These are phyloP conservation scores for Termitomyces sp. DNA, from an alignment of 768 basidiomycete genomes.

Conservation along the genomic window DNA sequence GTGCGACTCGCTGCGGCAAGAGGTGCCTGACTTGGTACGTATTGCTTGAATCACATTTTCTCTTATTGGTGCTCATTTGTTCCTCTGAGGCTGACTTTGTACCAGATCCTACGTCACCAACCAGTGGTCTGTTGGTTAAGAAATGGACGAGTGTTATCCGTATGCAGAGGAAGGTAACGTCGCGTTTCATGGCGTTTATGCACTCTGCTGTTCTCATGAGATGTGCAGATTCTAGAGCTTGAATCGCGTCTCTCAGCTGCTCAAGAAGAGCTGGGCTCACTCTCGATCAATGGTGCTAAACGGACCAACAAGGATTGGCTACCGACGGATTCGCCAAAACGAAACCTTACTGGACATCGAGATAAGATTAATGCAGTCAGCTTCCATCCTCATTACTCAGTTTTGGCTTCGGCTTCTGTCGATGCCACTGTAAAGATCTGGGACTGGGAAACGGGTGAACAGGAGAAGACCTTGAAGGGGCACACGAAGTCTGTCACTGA, in stretches of 20 bases:
- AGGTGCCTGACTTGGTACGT: slow-evolving; percentile 19
- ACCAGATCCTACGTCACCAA: slow-evolving; percentile 23
- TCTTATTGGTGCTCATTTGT: neutral
- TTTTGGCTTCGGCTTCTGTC: slow-evolving; percentile 63
- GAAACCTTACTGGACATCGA: slow-evolving; percentile 52
- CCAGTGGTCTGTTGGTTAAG: slow-evolving; percentile 64
- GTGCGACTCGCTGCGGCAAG: slow-evolving; percentile 29
- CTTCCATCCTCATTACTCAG: slow-evolving; percentile 70
- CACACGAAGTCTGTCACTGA: slow-evolving; percentile 71
- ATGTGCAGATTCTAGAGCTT: slow-evolving; percentile 55
- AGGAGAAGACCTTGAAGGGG: slow-evolving; percentile 71
- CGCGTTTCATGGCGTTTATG: neutral
- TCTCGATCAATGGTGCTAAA: slow-evolving; percentile 8
- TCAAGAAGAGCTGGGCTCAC: slow-evolving; percentile 26
- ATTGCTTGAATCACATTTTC: neutral
- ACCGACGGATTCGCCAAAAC: slow-evolving; percentile 44
- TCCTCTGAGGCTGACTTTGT: slow-evolving; percentile 23
- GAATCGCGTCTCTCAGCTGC: slow-evolving; percentile 52
- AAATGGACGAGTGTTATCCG: slow-evolving; percentile 84
- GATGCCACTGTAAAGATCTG: slow-evolving; percentile 72
- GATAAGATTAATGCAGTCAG: slow-evolving; percentile 54
- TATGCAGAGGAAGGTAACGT: slow-evolving; percentile 71
- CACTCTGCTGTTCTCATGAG: neutral
- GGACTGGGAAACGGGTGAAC: slow-evolving; percentile 80
- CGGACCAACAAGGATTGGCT: slow-evolving; percentile 41